Conservation (phyloP, 495 filamentous ascomycete species). For the Clavariopsis aquatica region DNA sequence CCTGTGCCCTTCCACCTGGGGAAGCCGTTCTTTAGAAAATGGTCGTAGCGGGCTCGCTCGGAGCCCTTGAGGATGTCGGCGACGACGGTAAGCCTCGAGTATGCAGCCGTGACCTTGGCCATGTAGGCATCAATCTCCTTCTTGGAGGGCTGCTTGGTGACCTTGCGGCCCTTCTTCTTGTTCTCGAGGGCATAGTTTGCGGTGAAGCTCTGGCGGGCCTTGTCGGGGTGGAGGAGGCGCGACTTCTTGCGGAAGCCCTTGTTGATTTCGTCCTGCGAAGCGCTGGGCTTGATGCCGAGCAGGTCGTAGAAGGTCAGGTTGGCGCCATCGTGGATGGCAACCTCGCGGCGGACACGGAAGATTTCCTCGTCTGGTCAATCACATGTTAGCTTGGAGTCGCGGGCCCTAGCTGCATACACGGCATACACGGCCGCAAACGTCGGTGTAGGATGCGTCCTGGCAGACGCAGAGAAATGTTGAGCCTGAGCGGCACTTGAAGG, state of each 20-base stretch:
- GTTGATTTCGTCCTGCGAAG: slow-evolving; percentile 84
- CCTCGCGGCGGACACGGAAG: slow-evolving; percentile 87
- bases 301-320: slow-evolving; percentile 94
- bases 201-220: slow-evolving; percentile 80
- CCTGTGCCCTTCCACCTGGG: slow-evolving; percentile 95
- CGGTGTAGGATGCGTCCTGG: not conserved
- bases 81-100: slow-evolving; percentile 78
- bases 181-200: slow-evolving; percentile 62
- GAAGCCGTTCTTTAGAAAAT: slow-evolving; percentile 93
- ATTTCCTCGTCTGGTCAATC: slow-evolving; percentile 81
- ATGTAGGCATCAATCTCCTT: slow-evolving; percentile 70
- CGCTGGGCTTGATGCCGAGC: slow-evolving; percentile 70
- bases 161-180: slow-evolving; percentile 60
- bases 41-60: slow-evolving; percentile 83
- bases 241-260: slow-evolving; percentile 92
- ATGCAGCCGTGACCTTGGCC: slow-evolving; percentile 76
- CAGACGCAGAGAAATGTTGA: slow-evolving; percentile 3
- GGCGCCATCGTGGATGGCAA: slow-evolving; percentile 71
- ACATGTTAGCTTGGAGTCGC: slow-evolving; percentile 16
- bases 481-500: slow-evolving; percentile 7
- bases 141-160: slow-evolving; percentile 68
- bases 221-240: slow-evolving; percentile 83
- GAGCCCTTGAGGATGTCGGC: slow-evolving; percentile 80
- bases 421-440: slow-evolving; percentile 16
- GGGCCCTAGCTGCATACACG: slow-evolving; percentile 17